Base-by-base conservation (phyloP, 1,139 yeast genomes). In the Suhomyces bokatorum region DNA sequence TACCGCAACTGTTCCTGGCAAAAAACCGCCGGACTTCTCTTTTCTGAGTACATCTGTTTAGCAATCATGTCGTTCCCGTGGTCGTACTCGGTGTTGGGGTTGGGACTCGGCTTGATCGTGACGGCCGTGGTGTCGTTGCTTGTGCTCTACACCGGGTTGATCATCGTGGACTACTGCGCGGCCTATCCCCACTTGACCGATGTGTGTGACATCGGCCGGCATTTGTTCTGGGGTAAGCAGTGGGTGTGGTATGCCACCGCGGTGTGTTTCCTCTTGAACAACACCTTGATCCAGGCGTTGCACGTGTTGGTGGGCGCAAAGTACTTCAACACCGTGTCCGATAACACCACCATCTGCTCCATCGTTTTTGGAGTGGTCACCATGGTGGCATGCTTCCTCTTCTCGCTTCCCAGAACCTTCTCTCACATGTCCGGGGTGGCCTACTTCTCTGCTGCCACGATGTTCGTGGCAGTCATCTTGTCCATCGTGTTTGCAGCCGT, bases 31-130 rank as follows among this genome's bases (percentile, higher is more conserved):
- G 83, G 82, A 6, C 66, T 81, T 35, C 62, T 81, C 43, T 77
- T 80, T 49, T 77, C 83, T 4, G 85, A 81, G 58, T 81, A 81
- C 59, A 78, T 80, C 32, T 80, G 84, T 54, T 66, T 81, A 49
- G 85, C 85, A 10, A 79, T 80, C 47, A 73, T 81, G 78, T 77
- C 83, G 15, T 81, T 81, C 56, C 86, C 86, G 0, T 78, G 84
- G 83, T 76, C 84, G 6, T 81, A 77, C 55, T 77, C 83, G 1
- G 80, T 80, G 3, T 63, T 81, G 28, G 85, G 86, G 0, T 60
- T 80, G 20, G 75, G 80, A 1, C 83, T 84, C 1, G 86, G 85
- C 0, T 61, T 80, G 20, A 75, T 81, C 30, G 58, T 80, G 43
- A 81, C 85, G 0, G 70, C 71, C 1, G 73, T 73, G 41, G 79